Base-by-base conservation (phyloP, 352 stramenopile genomes). In the Pythium oligandrum region DNA sequence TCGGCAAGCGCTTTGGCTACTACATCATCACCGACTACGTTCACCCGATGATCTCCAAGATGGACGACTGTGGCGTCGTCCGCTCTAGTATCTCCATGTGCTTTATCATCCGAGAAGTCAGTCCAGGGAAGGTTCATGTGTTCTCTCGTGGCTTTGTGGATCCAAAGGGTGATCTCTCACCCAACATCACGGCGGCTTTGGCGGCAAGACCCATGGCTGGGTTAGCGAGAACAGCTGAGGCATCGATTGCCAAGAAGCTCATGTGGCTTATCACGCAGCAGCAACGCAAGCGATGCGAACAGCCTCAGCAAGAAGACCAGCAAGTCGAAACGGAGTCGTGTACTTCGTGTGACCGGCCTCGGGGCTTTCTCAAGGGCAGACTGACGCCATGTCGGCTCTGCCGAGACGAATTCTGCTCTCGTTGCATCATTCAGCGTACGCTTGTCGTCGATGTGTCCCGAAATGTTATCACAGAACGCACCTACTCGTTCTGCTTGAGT, bases 181-280 rank as follows among this genome's bases (percentile, higher is more conserved):
- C 64, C 0, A 55, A 50, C 11, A 49, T 84, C 12, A 68, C 56
- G 8, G 51, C 75, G 2, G 64, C 46, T 40, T 51, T 83, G 4
- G 71, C 77, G 32, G 66, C 64, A 40, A 68, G 79, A 0, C 48
- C 38, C 10, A 59, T 86, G 50, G 50, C 81, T 2, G 61, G 70
- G 17, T 63, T 57, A 4, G 42, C 69, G 17, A 64, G 72, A 0
- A 51, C 85, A 0, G 69, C 78, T 26, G 73, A 86, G 45, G 78
- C 73, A 49, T 68, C 71, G 12, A 71, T 85, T 55, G 57, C 82
- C 55, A 88, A 83, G 57, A 88, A 88, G 55, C 64, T 88, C 4
- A 75, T 65, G 49, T 85, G 75, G 75, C 70, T 86, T 46, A 72
- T 84, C 37, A 26, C 17, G 17, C 17, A 26, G 17, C 17, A 26